Base-by-base conservation (phyloP, 2,329 filamentous ascomycete species). In the Colletotrichum nymphaeae region DNA sequence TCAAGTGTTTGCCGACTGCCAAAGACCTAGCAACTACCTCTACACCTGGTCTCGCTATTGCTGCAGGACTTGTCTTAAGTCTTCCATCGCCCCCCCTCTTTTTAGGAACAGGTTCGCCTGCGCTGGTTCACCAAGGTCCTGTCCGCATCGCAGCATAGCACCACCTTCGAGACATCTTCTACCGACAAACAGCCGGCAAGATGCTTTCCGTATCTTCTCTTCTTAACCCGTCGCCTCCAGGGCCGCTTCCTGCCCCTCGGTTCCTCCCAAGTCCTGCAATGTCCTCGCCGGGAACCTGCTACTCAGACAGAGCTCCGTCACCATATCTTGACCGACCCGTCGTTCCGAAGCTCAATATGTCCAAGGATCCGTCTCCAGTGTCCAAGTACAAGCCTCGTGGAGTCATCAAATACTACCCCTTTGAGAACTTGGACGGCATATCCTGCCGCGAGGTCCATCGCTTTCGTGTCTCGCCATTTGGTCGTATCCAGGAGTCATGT, bases 341-440 rank as follows among this genome's bases (percentile, higher is more conserved):
- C 69, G 77, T 81, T 73, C 75, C 80, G 75, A 89, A 86, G 78
- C 86, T 88, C 75, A 94, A 92, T 83, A 85, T 92, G 78, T 84
- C 88, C 71, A 94, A 93, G 80, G 91, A 93, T 77, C 88, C 87
- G 32, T 88, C 90, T 0, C 83, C 92, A 8, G 91, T 93, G 79
- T 86, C 87, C 32, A 90, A 89, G 77, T 90, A 89, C 59, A 87
- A 88, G 72, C 85, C 90, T 37, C 90, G 91, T 75, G 94, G 93
- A 3, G 84, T 88, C 32, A 86, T 97, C 76, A 92, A 93, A 79
- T 98, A 93, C 79, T 89, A 88, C 22, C 94, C 95, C 0, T 92
- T 90, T 79, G 94, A 98, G 79, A 85, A 88, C 59, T 82, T 93
- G 37, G 89, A 93, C 75, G 86, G 88, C 28, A 80, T 85, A 26